Base-by-base conservation (phyloP, 805 yeast species). In the Zygosaccharomyces gambellarensis region DNA sequence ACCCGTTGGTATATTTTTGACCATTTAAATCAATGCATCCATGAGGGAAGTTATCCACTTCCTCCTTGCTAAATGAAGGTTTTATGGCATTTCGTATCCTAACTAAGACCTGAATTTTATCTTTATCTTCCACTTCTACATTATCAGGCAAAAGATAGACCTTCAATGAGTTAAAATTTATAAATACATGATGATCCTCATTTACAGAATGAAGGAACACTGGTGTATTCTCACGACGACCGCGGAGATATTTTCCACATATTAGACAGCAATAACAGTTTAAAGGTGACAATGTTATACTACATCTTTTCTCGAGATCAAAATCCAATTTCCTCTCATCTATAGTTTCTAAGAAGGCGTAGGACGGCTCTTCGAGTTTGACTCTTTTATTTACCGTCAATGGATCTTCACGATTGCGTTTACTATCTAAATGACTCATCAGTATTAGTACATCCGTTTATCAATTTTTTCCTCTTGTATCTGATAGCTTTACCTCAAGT, bases 181-280 rank as follows among this genome's bases (percentile, higher is more conserved):
- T 71, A 59, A 70, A 87, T 1, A 85, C 75, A 61, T 80, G 86
- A 58, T 85, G 90, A 52, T 76, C 73, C 4, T 73, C 77, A 49
- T 81, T 75, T 17, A 87, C 71, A 1, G 89, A 76, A 62, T 87
- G 95, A 12, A 71, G 60, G 58, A 80, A 84, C 0, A 90, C 90
- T 21, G 82, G 82, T 0, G 90, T 79, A n/a, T 76, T 63, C 49
- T 66, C 70, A 1, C 81, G 77, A 22, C 89, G 72, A 0, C 95
- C 95, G 56, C 81, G 83, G 46, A 80, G 76, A 65, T 80, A 87
- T 58, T 78, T 82, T 30, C 90, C 92, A 67, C 95, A 87, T 0
- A 75, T 75, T 19, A 87, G 67, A 60, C 95, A 87, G 29, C 87
- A 81, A 58, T 86, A 85, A 0, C 87, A 77, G 57, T 85, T 83